A percentile compares a stretch with the other conserved stretches of the same genome.
phyloP scores from a whole-genome alignment of 1,139 yeast genomes.

The Wickerhamomyces sp. region DNA sequence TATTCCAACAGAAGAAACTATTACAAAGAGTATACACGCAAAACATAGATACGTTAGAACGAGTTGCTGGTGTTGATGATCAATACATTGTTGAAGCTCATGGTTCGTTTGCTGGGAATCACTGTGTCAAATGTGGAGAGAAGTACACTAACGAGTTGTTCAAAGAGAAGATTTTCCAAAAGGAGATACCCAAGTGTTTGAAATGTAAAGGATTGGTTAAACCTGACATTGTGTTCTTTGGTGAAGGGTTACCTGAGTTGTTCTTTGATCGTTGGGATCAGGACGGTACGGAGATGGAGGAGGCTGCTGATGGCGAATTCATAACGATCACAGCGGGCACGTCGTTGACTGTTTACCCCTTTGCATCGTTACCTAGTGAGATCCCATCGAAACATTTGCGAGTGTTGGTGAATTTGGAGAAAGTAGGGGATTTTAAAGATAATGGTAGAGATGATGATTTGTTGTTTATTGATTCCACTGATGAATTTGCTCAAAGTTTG shows the following conservation, averaged over 20 bases:
- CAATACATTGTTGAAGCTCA: slow-evolving; percentile 82
- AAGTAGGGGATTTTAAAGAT: slow-evolving; percentile 64
- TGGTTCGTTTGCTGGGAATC: slow-evolving; percentile 84
- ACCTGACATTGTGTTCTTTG: slow-evolving; percentile 92
- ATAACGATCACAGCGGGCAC: slow-evolving; percentile 90
- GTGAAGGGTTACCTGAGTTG: slow-evolving; percentile 69
- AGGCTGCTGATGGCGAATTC: slow-evolving; percentile 40
- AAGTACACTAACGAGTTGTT: slow-evolving; percentile 51
- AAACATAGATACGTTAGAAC: slow-evolving; percentile 86
- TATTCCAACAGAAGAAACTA: slow-evolving; percentile 58
- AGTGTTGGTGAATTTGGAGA: slow-evolving; percentile 66
- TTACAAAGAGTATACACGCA: slow-evolving; percentile 80
- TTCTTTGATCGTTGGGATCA: slow-evolving; percentile 69
- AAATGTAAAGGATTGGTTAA: slow-evolving; percentile 65
- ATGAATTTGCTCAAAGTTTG: slow-evolving; percentile 49
- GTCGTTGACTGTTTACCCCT: slow-evolving; percentile 83
- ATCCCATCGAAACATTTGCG: slow-evolving; percentile 46
- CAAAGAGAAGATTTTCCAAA: slow-evolving; percentile 34
- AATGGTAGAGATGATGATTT: slow-evolving; percentile 55
- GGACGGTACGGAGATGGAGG: slow-evolving; percentile 36
- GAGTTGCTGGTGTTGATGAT: slow-evolving; percentile 70
- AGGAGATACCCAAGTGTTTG: slow-evolving; percentile 52
- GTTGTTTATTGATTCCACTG: slow-evolving; percentile 58
- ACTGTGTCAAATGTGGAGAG: slow-evolving; percentile 68
- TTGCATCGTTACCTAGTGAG: slow-evolving; percentile 76